A percentile compares a stretch with the other conserved stretches of the same genome.
phyloP scores from a whole-genome alignment of 2,329 filamentous ascomycete species.

The Cladosporium colombiae region DNA sequence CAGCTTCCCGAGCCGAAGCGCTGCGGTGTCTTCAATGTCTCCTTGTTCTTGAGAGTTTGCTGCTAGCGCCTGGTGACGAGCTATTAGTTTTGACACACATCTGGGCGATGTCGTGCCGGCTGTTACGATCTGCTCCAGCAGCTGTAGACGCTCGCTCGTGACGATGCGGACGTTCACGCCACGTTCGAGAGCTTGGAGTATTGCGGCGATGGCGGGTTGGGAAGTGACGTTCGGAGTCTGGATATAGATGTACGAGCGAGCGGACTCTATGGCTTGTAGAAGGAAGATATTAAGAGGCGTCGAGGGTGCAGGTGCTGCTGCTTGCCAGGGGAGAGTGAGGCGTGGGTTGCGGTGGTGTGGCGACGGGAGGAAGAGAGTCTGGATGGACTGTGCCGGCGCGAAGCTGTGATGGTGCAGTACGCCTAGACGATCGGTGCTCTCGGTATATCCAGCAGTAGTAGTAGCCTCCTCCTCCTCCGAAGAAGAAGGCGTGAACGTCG shows the following conservation, averaged over 20 bases:
- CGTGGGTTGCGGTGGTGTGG: constrained; percentile 68
- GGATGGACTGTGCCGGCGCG: neutral
- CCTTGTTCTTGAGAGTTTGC: constrained; percentile 23
- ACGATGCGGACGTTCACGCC: constrained; percentile 63
- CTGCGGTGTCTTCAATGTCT: constrained; percentile 48
- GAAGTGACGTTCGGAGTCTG: constrained; percentile 79
- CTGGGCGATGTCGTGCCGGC: constrained; percentile 71
- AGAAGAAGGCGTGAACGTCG: neutral
- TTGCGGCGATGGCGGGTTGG: constrained; percentile 60
- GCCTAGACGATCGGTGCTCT: neutral
- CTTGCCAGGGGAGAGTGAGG: constrained; percentile 60
- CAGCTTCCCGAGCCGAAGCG: constrained; percentile 51
- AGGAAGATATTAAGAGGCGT: constrained; percentile 70
- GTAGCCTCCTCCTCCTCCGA: no score
- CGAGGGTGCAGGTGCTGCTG: constrained; percentile 48
- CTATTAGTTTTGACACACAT: constrained; percentile 62
- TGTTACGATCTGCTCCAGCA: constrained; percentile 78
- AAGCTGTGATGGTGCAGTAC: neutral
- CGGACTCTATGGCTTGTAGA: constrained; percentile 60
- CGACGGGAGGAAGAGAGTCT: constrained; percentile 63
- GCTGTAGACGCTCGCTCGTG: constrained; percentile 39
- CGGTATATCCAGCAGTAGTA: neutral
- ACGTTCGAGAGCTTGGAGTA: constrained; percentile 62
- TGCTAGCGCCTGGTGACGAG: constrained; percentile 49
- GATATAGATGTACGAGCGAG: constrained; percentile 62